Evolutionary conservation across 768 basidiomycete genomes (phyloP).

Genomic region (Pholiota molesta): DNA sequence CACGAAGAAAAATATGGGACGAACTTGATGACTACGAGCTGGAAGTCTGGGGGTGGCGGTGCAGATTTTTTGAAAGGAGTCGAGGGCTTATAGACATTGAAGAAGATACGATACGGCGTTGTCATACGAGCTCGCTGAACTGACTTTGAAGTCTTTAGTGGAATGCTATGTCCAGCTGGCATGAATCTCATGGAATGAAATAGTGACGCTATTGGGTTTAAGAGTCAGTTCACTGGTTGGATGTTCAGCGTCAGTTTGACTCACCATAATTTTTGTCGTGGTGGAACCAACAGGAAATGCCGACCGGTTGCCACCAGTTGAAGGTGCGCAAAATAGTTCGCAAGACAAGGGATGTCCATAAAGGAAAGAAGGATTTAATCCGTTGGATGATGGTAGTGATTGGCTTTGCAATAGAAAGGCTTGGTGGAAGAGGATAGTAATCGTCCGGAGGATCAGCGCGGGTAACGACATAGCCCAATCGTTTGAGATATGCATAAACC

Average conservation of each 20-base stretch:
- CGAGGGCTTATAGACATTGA: conserved; percentile 88
- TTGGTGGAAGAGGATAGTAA: conserved; percentile 54
- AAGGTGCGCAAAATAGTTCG: conserved; percentile 36
- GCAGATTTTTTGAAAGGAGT: conserved; percentile 80
- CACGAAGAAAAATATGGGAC: conserved; percentile 25
- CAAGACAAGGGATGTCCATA: conserved; percentile 33
- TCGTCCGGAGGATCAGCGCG: conserved; percentile 65
- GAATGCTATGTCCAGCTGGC: conserved; percentile 60
- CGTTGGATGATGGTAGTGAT: conserved; percentile 34
- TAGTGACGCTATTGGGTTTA: conserved; percentile 53
- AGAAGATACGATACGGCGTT: conserved; percentile 84
- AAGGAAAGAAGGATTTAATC: conserved; percentile 36
- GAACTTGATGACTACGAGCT: conserved; percentile 85
- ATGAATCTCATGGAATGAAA: conserved; percentile 76
- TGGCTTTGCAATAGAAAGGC: conserved; percentile 16
- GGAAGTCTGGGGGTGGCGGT: conserved; percentile 83
- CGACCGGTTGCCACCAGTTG: conserved; percentile 72
- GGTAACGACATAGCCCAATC: conserved; percentile 88
- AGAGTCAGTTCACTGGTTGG: neutral
- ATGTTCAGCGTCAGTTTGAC: conserved; percentile 19
- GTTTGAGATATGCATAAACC: conserved; percentile 92
- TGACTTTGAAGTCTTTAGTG: conserved; percentile 39
- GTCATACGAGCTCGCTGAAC: conserved; percentile 16
- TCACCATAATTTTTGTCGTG: conserved; percentile 56
- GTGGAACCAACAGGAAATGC: conserved; percentile 48